These are phyloP conservation scores for Hyaloscypha hepaticicola DNA, from an alignment of 495 filamentous ascomycete species.

Conservation along the genomic window DNA sequence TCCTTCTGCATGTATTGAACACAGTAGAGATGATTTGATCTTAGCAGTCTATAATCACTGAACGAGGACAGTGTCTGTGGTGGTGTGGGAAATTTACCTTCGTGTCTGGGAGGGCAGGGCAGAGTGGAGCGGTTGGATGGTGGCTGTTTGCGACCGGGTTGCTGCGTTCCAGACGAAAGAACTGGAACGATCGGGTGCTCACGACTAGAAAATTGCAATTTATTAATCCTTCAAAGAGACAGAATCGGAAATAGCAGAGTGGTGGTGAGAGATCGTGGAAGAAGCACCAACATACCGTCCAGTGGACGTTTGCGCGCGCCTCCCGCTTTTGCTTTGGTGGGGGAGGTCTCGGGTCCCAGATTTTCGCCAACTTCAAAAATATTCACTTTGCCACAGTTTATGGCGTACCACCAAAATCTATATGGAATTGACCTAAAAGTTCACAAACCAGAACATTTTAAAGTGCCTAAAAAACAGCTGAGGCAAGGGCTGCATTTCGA, in stretches of 20 bases:
- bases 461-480: too few species aligned
- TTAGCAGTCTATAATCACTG: not conserved
- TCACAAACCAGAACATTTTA: too few species aligned
- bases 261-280: not conserved
- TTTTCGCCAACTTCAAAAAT: not conserved
- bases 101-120: not conserved
- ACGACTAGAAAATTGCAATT: not conserved
- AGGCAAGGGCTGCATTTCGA: too few species aligned
- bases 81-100: not conserved
- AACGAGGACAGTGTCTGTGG: not conserved
- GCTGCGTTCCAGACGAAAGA: not conserved
- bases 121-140: not conserved
- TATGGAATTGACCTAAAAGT: too few species aligned
- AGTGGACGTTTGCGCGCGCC: conserved; percentile 2
- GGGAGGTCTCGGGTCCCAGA: not conserved
- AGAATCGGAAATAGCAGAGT: not conserved
- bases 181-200: not conserved
- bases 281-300: not conserved
- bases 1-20: not conserved
- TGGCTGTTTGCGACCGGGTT: conserved; percentile 4
- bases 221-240: not conserved
- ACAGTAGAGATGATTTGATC: not conserved
- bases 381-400: not conserved
- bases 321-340: too few species aligned
- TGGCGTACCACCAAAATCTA: too few species aligned